Conservation (phyloP, 139 green algal species). For the Protoeuglena noctilucae region DNA sequence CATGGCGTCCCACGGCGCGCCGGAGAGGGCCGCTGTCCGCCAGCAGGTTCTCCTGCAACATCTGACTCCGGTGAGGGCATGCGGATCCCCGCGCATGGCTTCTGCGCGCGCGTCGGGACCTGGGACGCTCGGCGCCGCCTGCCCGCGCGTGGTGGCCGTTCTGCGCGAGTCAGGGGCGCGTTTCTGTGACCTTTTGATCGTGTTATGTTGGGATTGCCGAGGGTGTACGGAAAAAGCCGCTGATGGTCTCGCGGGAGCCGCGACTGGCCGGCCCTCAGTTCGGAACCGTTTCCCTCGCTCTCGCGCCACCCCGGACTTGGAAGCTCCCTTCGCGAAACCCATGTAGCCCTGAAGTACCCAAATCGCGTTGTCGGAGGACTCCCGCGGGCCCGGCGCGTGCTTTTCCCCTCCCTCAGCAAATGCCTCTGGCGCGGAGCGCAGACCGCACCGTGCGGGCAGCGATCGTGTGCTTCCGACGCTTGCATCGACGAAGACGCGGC, state of each 20-base stretch:
- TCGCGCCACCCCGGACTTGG: too few species aligned
- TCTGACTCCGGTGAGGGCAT: slow-evolving; percentile 12
- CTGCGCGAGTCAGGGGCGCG: too few species aligned
- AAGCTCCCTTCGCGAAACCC: too few species aligned
- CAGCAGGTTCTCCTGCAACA: slow-evolving; percentile 30
- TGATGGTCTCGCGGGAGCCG: neutral
- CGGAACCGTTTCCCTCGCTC: too few species aligned
- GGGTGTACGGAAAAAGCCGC: neutral
- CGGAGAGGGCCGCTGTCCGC: slow-evolving; percentile 14
- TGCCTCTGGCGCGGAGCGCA: neutral
- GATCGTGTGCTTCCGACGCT: neutral
- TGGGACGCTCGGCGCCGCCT: neutral
- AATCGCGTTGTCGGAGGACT: too few species aligned
- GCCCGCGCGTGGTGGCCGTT: too few species aligned
- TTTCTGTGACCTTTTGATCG: neutral
- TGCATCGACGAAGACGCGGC: neutral
- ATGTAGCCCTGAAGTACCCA: too few species aligned
- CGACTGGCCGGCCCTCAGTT: too few species aligned
- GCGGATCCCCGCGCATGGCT: too few species aligned
- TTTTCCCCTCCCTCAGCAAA: neutral
- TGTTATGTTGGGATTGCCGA: neutral
- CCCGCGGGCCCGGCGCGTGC: too few species aligned
- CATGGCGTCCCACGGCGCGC: too few species aligned
- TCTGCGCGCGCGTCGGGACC: neutral
- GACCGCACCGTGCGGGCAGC: neutral